Evolutionary conservation across 169 alveolate species (phyloP).

Genomic region (Plasmodium adleri): DNA sequence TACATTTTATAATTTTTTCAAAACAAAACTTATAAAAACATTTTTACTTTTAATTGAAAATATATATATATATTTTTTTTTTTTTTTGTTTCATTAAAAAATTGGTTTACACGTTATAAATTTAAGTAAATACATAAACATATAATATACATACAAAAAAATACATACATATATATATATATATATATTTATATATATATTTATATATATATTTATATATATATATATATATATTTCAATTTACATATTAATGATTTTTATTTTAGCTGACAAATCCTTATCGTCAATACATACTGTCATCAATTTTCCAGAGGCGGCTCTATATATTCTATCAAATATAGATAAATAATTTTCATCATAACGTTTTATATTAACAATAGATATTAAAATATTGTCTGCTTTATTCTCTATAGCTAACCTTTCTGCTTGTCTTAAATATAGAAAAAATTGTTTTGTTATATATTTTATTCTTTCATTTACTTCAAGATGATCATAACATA

Average conservation of each 20-base stretch:
- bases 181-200: too few species aligned
- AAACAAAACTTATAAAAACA: too few species aligned
- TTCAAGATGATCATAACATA: slow-evolving; percentile 66
- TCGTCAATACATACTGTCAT: slow-evolving; percentile 5
- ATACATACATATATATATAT: too few species aligned
- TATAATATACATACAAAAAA: too few species aligned
- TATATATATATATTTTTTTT: too few species aligned
- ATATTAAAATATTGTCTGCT: slow-evolving; percentile 67
- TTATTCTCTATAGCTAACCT: slow-evolving; percentile 77
- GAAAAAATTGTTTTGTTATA: slow-evolving; percentile 84
- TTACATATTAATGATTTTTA: not conserved
- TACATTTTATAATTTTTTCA: too few species aligned
- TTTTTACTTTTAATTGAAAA: too few species aligned
- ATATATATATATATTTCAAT: too few species aligned
- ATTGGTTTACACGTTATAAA: too few species aligned
- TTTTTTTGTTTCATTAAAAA: too few species aligned
- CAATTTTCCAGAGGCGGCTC: slow-evolving; percentile 89
- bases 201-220: too few species aligned
- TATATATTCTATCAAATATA: slow-evolving; percentile 88
- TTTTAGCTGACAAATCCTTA: not conserved
- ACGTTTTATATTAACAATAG: slow-evolving; percentile 77
- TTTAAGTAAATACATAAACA: too few species aligned
- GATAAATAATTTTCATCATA: slow-evolving; percentile 86
- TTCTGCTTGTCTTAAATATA: slow-evolving; percentile 90
- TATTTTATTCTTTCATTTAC: slow-evolving; percentile 65